Conservation (phyloP, 148 eudicot species). For the Amaranthus palmeri region DNA sequence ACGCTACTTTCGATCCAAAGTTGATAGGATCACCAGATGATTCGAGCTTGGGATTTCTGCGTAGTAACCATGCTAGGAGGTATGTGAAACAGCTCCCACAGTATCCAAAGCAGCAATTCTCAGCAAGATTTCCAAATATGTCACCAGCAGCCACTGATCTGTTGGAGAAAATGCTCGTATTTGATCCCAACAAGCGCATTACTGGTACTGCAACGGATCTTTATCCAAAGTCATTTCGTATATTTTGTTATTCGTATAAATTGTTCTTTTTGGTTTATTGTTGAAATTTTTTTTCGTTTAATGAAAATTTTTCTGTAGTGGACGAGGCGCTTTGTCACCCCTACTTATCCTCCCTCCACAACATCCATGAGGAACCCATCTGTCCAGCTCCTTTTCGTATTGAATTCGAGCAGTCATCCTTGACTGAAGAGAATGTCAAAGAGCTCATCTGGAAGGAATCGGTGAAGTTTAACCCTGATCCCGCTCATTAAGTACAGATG, state of each 20-base stretch:
- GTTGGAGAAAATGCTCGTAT: conserved; percentile 34
- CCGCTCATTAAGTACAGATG: conserved; percentile 31
- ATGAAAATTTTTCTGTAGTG: conserved; percentile 31
- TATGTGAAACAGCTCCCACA: conserved; percentile 45
- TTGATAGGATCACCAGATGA: conserved; percentile 26
- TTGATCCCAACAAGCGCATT: conserved; percentile 38
- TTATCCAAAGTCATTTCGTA: neutral
- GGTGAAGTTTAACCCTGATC: conserved; percentile 70
- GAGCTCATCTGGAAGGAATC: conserved; percentile 89
- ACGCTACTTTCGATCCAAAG: conserved; percentile 14
- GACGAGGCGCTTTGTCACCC: conserved; percentile 82
- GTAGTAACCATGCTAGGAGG: conserved; percentile 44
- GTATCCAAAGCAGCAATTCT: conserved; percentile 39
- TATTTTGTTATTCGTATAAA: neutral
- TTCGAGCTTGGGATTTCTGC: conserved; percentile 9
- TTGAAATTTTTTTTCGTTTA: neutral
- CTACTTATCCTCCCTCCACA: conserved; percentile 64
- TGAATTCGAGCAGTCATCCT: conserved; percentile 68
- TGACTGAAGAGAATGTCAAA: conserved; percentile 65
- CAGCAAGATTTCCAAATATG: conserved; percentile 25
- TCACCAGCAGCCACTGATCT: conserved; percentile 37
- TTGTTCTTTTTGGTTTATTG: neutral
- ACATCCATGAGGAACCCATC: conserved; percentile 63
- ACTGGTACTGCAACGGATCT: conserved; percentile 8
- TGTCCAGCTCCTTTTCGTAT: conserved; percentile 54